These are phyloP conservation scores for Populus pruinosa DNA, from an alignment of 345 rosid species.

Conservation along the genomic window DNA sequence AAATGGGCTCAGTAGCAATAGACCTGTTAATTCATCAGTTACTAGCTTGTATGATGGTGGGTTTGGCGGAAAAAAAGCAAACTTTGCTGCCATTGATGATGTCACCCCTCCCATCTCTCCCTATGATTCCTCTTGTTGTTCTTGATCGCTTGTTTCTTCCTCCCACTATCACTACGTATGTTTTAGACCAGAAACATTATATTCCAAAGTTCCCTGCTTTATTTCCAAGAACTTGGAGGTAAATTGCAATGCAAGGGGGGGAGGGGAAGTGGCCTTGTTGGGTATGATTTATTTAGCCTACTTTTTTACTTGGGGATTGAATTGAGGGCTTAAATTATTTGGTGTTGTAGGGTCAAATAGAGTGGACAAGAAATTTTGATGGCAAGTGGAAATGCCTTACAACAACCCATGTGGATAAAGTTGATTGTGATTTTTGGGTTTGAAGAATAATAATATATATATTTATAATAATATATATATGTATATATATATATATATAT, in stretches of 20 bases:
- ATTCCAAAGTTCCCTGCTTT: not conserved
- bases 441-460: not conserved
- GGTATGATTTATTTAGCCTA: not conserved
- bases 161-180: not conserved
- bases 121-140: not conserved
- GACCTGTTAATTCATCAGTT: slow-evolving; percentile 54
- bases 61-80: slow-evolving; percentile 92
- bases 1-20: slow-evolving; percentile 59
- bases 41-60: slow-evolving; percentile 79
- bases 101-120: slow-evolving; percentile 80
- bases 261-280: not conserved
- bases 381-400: slow-evolving; percentile 9
- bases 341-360: slow-evolving; percentile 26
- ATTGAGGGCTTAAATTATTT: not conserved
- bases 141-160: slow-evolving; percentile 6
- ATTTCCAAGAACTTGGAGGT: not conserved
- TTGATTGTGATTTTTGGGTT: slow-evolving; percentile 19
- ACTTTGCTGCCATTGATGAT: slow-evolving; percentile 96
- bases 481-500: no score
- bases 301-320: not conserved
- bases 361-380: slow-evolving; percentile 21
- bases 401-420: slow-evolving; percentile 33
- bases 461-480: no score
- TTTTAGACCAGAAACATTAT: slow-evolving; percentile 19
- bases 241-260: not conserved